Evolutionary conservation across 2,329 filamentous ascomycete genomes (phyloP).

Genomic region (Xylaria sp.): DNA sequence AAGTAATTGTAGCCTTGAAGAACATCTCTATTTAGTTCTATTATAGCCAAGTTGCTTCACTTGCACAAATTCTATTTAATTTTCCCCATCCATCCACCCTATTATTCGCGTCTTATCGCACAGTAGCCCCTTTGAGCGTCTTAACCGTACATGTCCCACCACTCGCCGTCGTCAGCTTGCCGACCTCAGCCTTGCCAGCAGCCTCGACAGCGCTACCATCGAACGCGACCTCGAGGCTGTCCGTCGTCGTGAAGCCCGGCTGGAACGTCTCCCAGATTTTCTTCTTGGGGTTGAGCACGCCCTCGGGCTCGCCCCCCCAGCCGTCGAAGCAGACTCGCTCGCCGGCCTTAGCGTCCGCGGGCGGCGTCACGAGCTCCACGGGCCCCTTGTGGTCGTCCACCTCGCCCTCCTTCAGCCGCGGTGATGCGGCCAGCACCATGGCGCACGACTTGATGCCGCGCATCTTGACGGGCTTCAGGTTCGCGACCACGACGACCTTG

Average conservation of each 20-base stretch:
- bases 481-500: conserved; percentile 95
- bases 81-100: background rate
- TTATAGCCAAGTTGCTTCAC: conserved; percentile 9
- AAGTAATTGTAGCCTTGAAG: conserved; percentile 10
- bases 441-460: conserved; percentile 78
- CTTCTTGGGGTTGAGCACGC: conserved; percentile 97
- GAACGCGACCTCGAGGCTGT: conserved; percentile 83
- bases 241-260: conserved; percentile 93
- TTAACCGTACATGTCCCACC: conserved; percentile 87
- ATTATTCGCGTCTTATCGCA: conserved; percentile 69
- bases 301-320: conserved; percentile 93
- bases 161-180: conserved; percentile 78
- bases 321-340: conserved; percentile 94
- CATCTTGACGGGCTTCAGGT: conserved; percentile 99
- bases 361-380: conserved; percentile 91
- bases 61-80: conserved; percentile 16
- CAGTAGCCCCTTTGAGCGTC: conserved; percentile 80
- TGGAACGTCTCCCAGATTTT: conserved; percentile 99
- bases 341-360: conserved; percentile 80
- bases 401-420: conserved; percentile 83
- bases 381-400: conserved; percentile 87
- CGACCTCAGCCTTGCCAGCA: conserved; percentile 74
- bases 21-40: conserved; percentile 37
- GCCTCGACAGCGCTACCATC: conserved; percentile 81
- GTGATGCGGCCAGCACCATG: conserved; percentile 97